Evolutionary conservation across 768 basidiomycete species (phyloP).

Genomic region (Pulveroboletus sp.): DNA sequence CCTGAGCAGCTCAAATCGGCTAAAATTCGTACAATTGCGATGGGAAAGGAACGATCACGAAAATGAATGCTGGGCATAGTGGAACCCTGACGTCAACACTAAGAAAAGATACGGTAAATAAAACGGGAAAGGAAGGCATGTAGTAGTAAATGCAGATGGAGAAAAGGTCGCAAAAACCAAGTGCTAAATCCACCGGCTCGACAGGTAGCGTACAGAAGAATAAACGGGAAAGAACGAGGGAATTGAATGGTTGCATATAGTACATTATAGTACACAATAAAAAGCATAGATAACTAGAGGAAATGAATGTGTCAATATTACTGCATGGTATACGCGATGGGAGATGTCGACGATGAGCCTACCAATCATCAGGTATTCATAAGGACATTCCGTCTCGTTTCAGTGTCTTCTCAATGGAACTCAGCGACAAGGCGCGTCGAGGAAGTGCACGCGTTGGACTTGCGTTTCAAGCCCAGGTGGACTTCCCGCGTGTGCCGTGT

Average conservation of each 20-base stretch:
- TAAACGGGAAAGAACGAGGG: background rate
- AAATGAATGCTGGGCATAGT: background rate
- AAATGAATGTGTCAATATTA: background rate
- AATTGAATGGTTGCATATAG: background rate
- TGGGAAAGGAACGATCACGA: background rate
- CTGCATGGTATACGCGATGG: background rate
- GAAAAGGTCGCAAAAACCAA: background rate
- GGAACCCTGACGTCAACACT: background rate
- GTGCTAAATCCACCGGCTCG: background rate
- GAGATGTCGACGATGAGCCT: background rate
- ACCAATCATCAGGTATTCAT: background rate
- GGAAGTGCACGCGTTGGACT: background rate
- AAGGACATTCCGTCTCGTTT: background rate
- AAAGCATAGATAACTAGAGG: background rate
- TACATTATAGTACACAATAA: no score
- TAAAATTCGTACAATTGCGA: background rate
- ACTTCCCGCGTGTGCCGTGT: slow-evolving; percentile 15
- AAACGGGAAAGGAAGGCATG: background rate
- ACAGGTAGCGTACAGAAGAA: slow-evolving; percentile 7
- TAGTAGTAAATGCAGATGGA: no score
- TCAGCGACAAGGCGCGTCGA: background rate
- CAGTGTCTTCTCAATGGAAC: background rate
- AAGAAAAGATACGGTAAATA: background rate
- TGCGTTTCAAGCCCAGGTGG: slow-evolving; percentile 13
- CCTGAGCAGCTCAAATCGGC: no score